Conservation (phyloP, 2,329 filamentous ascomycete genomes). For the Ophiostoma sp. region DNA sequence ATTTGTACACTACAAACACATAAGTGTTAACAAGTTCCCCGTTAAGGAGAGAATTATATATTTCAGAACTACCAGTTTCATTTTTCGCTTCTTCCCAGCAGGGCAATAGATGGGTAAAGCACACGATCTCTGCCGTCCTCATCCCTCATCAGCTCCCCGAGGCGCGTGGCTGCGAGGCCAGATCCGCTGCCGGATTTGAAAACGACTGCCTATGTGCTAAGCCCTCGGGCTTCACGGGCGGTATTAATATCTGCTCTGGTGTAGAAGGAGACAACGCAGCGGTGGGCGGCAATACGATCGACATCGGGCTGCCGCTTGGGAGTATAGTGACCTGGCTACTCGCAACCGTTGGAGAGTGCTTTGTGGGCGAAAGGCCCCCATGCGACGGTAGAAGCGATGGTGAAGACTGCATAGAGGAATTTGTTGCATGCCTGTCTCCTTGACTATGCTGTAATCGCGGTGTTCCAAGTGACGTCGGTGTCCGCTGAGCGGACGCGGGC, state of each 20-base stretch:
- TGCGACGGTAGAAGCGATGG: conserved; percentile 47
- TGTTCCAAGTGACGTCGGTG: conserved; percentile 31
- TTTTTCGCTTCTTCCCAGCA: no score
- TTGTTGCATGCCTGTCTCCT: conserved; percentile 30
- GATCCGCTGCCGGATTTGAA: background rate
- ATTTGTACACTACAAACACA: background rate
- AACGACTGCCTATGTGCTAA: conserved; percentile 34
- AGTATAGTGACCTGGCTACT: conserved; percentile 35
- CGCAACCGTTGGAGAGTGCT: conserved; percentile 50
- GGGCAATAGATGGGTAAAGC: no score
- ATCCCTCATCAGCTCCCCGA: background rate
- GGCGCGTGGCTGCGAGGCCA: background rate
- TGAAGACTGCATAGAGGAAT: conserved; percentile 35
- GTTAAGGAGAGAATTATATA: background rate
- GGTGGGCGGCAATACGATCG: conserved; percentile 57
- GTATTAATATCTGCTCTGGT: conserved; percentile 57
- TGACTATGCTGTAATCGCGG: conserved; percentile 37
- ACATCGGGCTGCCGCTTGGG: conserved; percentile 37
- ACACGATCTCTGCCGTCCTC: no score
- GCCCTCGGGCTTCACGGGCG: conserved; percentile 57
- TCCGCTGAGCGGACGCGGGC: conserved; percentile 30
- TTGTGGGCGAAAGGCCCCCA: conserved; percentile 54
- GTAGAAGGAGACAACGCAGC: conserved; percentile 60
- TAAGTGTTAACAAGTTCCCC: background rate
- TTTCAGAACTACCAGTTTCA: no score